phyloP scores from a whole-genome alignment of 2,329 filamentous ascomycete genomes.

The Escovopsis weberi region DNA sequence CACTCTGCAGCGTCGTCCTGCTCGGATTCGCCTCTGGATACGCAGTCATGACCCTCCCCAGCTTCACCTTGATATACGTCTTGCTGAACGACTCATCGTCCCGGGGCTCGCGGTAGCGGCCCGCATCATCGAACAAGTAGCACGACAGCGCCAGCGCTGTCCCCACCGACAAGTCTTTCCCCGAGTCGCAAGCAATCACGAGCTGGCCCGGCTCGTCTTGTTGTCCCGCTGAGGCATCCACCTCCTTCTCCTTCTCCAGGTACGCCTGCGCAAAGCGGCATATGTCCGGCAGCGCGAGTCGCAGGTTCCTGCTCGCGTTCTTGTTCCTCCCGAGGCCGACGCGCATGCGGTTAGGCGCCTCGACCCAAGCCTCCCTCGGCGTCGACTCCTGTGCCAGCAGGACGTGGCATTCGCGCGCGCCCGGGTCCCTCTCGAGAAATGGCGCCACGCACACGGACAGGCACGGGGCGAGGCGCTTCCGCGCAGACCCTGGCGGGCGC shows the following conservation, averaged over 20 bases:
- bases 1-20: conserved; percentile 72
- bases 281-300: conserved; percentile 51
- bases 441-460: conserved; percentile 22
- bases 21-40: conserved; percentile 73
- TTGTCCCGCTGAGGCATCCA: neutral
- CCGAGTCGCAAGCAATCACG: conserved; percentile 58
- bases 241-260: conserved; percentile 11
- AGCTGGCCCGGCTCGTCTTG: conserved; percentile 14
- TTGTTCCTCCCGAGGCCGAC: conserved; percentile 60
- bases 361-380: conserved; percentile 26
- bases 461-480: conserved; percentile 19
- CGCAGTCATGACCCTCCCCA: conserved; percentile 70
- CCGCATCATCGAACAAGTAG: conserved; percentile 52
- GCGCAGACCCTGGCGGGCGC: neutral
- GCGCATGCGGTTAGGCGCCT: conserved; percentile 27
- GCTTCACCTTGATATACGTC: conserved; percentile 55
- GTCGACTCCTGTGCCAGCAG: conserved; percentile 28
- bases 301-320: conserved; percentile 68
- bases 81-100: conserved; percentile 45
- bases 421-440: neutral
- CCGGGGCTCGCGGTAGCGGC: conserved; percentile 22
- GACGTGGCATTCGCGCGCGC: conserved; percentile 23
- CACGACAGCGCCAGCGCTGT: conserved; percentile 64
- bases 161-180: conserved; percentile 69
- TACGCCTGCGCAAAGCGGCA: conserved; percentile 36